Conservation (phyloP, 495 filamentous ascomycete genomes). For the Zalerion maritima region DNA sequence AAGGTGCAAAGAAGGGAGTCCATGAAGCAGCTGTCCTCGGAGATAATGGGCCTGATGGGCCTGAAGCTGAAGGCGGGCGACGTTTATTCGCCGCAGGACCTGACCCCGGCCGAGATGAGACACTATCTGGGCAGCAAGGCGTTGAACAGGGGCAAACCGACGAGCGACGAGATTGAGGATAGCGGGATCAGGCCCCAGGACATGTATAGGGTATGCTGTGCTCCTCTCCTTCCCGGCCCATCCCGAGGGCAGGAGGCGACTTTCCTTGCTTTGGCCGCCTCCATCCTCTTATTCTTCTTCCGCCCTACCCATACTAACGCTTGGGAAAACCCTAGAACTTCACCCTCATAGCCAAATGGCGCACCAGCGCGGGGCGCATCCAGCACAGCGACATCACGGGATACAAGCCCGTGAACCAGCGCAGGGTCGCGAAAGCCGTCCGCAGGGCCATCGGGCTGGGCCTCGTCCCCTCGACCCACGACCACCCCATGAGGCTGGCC, state of each 20-base stretch:
- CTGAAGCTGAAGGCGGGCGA: constrained; percentile 61
- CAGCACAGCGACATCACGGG: constrained; percentile 60
- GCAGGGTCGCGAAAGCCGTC: constrained; percentile 84
- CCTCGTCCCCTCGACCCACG: constrained; percentile 82
- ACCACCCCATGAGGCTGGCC: constrained; percentile 80
- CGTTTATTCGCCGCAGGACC: constrained; percentile 80
- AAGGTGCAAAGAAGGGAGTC: too few relatives aligned
- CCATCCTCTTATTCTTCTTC: constrained; percentile 3
- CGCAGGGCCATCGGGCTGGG: constrained; percentile 77
- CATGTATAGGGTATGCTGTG: constrained; percentile 60
- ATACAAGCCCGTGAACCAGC: constrained; percentile 75
- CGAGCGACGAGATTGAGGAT: constrained; percentile 60
- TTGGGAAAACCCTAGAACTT: constrained; percentile 54
- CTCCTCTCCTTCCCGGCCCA: neutral
- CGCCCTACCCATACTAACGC: constrained; percentile 2
- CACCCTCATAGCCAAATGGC: constrained; percentile 78
- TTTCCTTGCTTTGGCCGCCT: too few relatives aligned
- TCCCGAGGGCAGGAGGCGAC: neutral
- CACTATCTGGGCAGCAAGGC: constrained; percentile 34
- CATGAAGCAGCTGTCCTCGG: too few relatives aligned
- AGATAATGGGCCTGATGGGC: constrained; percentile 27
- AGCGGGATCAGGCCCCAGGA: constrained; percentile 68
- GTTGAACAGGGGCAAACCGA: constrained; percentile 30
- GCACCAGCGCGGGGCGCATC: constrained; percentile 73
- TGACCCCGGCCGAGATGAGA: constrained; percentile 56